Conservation (phyloP, 495 filamentous ascomycete genomes). For the Penicillium waksmanii region DNA sequence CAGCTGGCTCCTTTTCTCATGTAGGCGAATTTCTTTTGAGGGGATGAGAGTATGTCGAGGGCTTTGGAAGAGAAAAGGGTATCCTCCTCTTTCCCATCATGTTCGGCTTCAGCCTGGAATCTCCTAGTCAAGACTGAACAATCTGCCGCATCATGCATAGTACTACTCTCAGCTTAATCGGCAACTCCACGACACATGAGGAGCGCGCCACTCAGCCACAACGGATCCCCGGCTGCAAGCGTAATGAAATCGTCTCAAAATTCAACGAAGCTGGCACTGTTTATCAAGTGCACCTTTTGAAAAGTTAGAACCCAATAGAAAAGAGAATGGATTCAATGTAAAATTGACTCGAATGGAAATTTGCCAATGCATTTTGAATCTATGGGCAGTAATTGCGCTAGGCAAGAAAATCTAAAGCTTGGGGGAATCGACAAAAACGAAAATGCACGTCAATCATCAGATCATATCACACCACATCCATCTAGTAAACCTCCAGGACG, state of each 20-base stretch:
- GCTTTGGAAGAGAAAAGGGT: neutral
- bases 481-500: conserved; percentile 93
- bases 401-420: conserved; percentile 24
- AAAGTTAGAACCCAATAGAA: no score
- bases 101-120: neutral
- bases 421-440: conserved; percentile 32
- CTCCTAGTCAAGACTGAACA: no score
- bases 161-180: no score
- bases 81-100: neutral
- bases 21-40: neutral
- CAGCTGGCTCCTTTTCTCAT: neutral
- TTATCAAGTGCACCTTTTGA: no score
- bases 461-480: conserved; percentile 22
- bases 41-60: neutral
- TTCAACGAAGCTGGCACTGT: no score
- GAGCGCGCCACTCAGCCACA: no score
- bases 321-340: no score
- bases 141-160: no score
- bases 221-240: no score
- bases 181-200: no score
- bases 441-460: conserved; percentile 27
- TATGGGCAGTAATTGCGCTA: conserved; percentile 20
- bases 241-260: no score
- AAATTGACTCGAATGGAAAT: no score
- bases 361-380: conserved; percentile 26